Percentiles rank a stretch among this genome's conserved stretches.
These are phyloP conservation scores for Stylonectria norvegica DNA, from an alignment of 2,329 filamentous ascomycete species.

Conservation along the genomic window DNA sequence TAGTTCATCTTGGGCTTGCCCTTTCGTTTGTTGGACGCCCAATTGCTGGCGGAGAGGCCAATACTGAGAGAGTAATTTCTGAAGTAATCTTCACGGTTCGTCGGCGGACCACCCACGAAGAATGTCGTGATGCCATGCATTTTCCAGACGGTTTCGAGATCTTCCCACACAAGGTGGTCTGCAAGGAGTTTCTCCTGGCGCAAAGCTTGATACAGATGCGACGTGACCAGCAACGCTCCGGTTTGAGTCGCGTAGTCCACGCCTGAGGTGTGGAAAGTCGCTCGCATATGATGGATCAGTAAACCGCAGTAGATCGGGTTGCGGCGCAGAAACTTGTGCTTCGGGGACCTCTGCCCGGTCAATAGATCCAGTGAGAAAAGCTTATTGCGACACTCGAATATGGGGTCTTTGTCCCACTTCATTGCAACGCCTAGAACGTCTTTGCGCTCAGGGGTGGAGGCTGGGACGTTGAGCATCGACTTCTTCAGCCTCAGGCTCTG, in stretches of 20 bases:
- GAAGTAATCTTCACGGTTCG: slow-evolving; percentile 18
- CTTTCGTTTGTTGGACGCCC: slow-evolving; percentile 10
- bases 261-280: slow-evolving; percentile 11
- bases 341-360: not conserved
- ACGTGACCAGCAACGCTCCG: slow-evolving; percentile 14
- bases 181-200: slow-evolving; percentile 14
- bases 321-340: slow-evolving; percentile 17
- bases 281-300: slow-evolving; percentile 16
- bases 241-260: slow-evolving; percentile 10
- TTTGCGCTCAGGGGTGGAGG: not conserved
- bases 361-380: not conserved
- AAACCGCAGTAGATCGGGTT: slow-evolving; percentile 23
- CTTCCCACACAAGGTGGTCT: slow-evolving; percentile 9
- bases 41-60: slow-evolving; percentile 19
- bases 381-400: slow-evolving; percentile 1
- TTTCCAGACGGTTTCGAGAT: slow-evolving; percentile 11
- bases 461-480: slow-evolving; percentile 9
- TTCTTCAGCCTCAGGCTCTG: slow-evolving; percentile 18
- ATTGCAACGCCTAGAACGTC: slow-evolving; percentile 7
- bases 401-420: slow-evolving; percentile 15
- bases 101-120: slow-evolving; percentile 19
- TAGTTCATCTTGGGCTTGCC: slow-evolving; percentile 6
- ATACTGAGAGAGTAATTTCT: slow-evolving; percentile 20
- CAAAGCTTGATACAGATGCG: slow-evolving; percentile 24
- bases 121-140: slow-evolving; percentile 18